These are phyloP conservation scores for Colletotrichum tanaceti DNA, from an alignment of 2,329 filamentous ascomycete genomes.

Conservation along the genomic window DNA sequence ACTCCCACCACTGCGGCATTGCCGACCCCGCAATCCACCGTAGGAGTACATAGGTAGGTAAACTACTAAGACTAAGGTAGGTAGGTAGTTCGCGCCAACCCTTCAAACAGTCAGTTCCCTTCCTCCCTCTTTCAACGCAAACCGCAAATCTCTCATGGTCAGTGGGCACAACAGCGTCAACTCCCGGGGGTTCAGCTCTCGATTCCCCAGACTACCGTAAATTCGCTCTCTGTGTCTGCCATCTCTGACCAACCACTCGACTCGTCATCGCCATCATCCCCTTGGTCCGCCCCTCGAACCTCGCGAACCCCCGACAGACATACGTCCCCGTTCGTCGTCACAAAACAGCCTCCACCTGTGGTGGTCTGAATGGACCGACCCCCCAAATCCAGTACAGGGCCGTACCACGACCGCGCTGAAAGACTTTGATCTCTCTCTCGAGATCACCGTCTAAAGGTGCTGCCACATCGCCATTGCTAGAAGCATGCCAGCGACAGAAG, in stretches of 20 bases:
- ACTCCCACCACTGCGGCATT: conserved; percentile 18
- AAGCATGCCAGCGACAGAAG: conserved; percentile 52
- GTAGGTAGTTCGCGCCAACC: conserved; percentile 33
- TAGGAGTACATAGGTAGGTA: conserved; percentile 25
- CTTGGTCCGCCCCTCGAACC: conserved; percentile 1
- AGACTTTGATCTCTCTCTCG: conserved; percentile 64
- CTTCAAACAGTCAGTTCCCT: not conserved
- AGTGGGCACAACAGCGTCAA: conserved; percentile 37
- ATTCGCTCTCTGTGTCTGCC: conserved; percentile 6
- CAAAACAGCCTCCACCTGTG: conserved; percentile 5
- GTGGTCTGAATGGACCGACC: conserved; percentile 40
- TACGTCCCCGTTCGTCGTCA: conserved; percentile 4
- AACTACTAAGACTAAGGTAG: too few species aligned
- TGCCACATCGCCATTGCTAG: conserved; percentile 51
- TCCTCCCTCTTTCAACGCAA: conserved; percentile 24
- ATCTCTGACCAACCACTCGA: conserved; percentile 3
- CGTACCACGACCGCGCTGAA: conserved; percentile 70
- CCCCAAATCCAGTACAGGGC: conserved; percentile 31
- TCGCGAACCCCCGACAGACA: conserved; percentile 11
- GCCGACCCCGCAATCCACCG: conserved; percentile 39
- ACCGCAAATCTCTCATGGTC: conserved; percentile 36
- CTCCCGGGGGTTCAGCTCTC: conserved; percentile 42
- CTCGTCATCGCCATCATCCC: conserved; percentile 15
- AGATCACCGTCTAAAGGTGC: conserved; percentile 61
- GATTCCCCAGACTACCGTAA: conserved; percentile 37